Percentiles rank a stretch among this genome's conserved stretches.
phyloP scores from a whole-genome alignment of 73 alveolate species.

The Stentor coeruleus region DNA sequence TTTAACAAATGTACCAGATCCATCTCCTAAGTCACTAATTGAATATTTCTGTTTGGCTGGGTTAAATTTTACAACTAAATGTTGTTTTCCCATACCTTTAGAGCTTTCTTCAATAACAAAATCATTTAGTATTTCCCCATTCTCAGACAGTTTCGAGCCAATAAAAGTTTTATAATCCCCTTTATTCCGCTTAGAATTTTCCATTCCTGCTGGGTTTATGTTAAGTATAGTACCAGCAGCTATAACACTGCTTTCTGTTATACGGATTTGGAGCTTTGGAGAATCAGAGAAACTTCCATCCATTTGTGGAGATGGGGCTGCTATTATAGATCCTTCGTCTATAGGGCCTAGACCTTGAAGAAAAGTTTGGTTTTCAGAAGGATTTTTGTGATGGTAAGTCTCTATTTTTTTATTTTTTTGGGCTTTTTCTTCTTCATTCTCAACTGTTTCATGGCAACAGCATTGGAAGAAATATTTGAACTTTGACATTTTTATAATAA shows the following conservation, averaged over 20 bases:
- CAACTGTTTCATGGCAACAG: too few relatives aligned
- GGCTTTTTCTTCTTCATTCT: too few relatives aligned
- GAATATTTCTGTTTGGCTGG: constrained; percentile 42
- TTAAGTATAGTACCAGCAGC: neutral
- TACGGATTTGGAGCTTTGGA: too few relatives aligned
- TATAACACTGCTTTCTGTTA: constrained; percentile 26
- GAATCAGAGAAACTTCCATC: too few relatives aligned
- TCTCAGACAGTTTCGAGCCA: constrained; percentile 32
- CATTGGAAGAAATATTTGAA: too few relatives aligned
- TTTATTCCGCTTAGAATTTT: neutral
- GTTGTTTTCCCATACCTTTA: constrained; percentile 59
- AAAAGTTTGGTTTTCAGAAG: too few relatives aligned
- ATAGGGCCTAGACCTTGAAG: too few relatives aligned
- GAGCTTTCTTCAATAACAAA: constrained; percentile 4
- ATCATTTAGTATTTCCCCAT: constrained; percentile 30
- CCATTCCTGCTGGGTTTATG: constrained; percentile 30
- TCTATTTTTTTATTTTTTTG: too few relatives aligned
- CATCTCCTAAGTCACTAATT: constrained; percentile 69
- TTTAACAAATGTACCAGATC: constrained; percentile 73
- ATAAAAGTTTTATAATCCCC: constrained; percentile 30
- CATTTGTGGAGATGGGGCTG: too few relatives aligned
- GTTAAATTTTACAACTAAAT: constrained; percentile 52
- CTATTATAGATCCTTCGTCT: too few relatives aligned
- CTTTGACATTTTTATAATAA: too few relatives aligned
- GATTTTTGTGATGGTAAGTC: too few relatives aligned